Conservation (phyloP, 768 basidiomycete genomes). For the Russula lepida region DNA sequence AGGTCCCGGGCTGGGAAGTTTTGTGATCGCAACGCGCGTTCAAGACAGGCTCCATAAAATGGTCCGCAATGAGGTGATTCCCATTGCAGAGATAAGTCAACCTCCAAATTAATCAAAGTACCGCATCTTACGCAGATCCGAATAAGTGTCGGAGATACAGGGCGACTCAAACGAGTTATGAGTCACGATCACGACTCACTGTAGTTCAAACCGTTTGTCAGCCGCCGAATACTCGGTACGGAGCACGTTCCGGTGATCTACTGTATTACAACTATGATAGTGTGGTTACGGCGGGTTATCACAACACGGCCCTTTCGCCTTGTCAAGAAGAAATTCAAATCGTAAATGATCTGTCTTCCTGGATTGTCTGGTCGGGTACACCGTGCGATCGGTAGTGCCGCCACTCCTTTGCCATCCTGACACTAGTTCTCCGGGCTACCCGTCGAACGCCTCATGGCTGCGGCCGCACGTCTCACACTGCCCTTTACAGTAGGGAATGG, state of each 20-base stretch:
- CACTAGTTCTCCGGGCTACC: not conserved
- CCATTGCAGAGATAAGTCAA: not conserved
- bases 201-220: not conserved
- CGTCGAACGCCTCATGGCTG: not conserved
- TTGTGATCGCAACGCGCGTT: not conserved
- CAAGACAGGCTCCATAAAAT: not conserved
- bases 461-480: not conserved
- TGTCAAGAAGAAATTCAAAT: conserved; percentile 1
- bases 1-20: not conserved
- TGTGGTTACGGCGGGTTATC: not conserved
- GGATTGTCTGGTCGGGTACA: not conserved
- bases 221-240: conserved; percentile 8
- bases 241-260: conserved; percentile 5
- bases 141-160: conserved; percentile 1
- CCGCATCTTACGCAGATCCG: conserved; percentile 1
- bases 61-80: not conserved
- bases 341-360: not conserved
- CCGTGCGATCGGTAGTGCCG: not conserved
- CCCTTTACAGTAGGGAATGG: not conserved
- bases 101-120: not conserved
- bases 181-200: conserved; percentile 2
- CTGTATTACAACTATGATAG: not conserved
- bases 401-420: not conserved
- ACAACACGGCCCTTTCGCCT: not conserved
- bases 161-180: not conserved